Conservation (phyloP, 768 basidiomycete genomes). For the Termitomyces sp. region DNA sequence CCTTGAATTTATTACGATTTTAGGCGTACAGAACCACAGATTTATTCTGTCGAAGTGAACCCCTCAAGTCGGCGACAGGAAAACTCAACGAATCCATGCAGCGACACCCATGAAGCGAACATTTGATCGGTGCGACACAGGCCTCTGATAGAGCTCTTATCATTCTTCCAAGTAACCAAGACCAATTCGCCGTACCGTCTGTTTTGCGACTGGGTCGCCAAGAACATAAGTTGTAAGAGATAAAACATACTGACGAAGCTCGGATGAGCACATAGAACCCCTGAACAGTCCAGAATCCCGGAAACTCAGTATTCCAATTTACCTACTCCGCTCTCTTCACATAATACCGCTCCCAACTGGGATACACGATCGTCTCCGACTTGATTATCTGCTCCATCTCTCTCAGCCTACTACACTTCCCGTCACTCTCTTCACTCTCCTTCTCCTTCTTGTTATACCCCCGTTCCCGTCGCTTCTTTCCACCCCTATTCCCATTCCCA, state of each 20-base stretch:
- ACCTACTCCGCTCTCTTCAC: slow-evolving; percentile 34
- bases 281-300: background rate
- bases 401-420: slow-evolving; percentile 4
- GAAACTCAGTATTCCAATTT: background rate
- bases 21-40: no score
- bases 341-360: slow-evolving; percentile 63
- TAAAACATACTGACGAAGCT: background rate
- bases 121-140: no score
- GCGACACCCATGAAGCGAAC: no score
- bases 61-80: no score
- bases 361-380: slow-evolving; percentile 45
- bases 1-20: background rate
- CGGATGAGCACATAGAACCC: background rate
- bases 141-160: no score
- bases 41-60: no score
- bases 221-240: background rate
- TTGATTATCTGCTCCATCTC: slow-evolving; percentile 25
- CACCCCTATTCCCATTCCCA: background rate
- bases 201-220: no score
- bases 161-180: no score
- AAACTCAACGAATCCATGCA: no score
- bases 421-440: slow-evolving; percentile 19
- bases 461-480: slow-evolving; percentile 16
- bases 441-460: slow-evolving; percentile 10
- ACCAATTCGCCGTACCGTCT: no score